Evolutionary conservation across 371 early-diverging fungal species (phyloP).

Genomic region (Haplosporangium sp.): DNA sequence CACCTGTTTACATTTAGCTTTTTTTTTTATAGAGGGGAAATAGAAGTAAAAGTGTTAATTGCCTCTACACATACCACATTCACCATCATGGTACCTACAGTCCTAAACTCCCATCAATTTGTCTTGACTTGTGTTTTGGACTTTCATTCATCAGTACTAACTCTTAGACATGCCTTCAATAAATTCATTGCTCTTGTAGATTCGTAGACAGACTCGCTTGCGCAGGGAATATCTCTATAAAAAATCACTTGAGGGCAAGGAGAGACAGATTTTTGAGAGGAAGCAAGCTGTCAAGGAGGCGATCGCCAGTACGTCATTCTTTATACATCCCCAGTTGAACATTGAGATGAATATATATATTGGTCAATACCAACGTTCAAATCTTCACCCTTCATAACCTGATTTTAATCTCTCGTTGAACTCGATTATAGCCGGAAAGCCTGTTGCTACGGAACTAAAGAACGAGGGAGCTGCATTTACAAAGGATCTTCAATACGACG

Average conservation of each 20-base stretch:
- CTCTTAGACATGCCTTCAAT: background rate
- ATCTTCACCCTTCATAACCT: background rate
- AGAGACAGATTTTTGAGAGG: slow-evolving; percentile 88
- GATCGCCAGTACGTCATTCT: slow-evolving; percentile 72
- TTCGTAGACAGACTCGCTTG: slow-evolving; percentile 85
- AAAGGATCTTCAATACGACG: slow-evolving; percentile 89
- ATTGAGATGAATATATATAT: no score
- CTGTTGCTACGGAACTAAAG: slow-evolving; percentile 85
- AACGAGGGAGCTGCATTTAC: slow-evolving; percentile 80
- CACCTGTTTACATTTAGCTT: slow-evolving; percentile 25
- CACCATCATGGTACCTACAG: slow-evolving; percentile 1
- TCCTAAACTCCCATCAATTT: no score
- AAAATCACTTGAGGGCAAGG: slow-evolving; percentile 94
- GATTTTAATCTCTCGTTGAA: background rate
- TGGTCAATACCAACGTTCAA: no score
- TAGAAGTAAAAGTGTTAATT: background rate
- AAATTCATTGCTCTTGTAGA: slow-evolving; percentile 57
- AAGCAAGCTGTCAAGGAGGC: slow-evolving; percentile 95
- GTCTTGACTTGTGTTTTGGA: background rate
- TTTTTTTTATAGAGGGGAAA: slow-evolving; percentile 7
- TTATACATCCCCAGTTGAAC: background rate
- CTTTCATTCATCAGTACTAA: background rate
- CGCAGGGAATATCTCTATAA: slow-evolving; percentile 95
- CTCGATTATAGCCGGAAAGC: slow-evolving; percentile 78
- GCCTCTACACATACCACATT: background rate